Conservation (phyloP, 345 rosid species). For the Corchorus olitorius region DNA sequence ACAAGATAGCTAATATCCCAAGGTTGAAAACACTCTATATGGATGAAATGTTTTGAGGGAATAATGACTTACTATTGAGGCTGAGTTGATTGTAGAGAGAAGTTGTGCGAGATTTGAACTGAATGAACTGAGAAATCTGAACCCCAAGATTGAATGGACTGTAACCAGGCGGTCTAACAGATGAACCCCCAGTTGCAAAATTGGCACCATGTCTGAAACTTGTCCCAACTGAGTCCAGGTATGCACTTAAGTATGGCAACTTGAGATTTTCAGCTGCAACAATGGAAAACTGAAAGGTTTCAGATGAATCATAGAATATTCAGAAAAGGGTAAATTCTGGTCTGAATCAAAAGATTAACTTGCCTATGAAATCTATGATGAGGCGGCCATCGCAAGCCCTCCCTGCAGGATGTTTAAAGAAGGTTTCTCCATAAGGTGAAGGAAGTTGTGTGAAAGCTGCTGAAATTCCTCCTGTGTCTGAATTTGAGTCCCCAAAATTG, state of each 20-base stretch:
- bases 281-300: not conserved
- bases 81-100: slow-evolving; percentile 40
- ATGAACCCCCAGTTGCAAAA: slow-evolving; percentile 76
- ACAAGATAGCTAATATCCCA: not conserved
- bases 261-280: slow-evolving; percentile 62
- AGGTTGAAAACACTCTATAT: not conserved
- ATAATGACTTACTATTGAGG: slow-evolving; percentile 30
- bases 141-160: slow-evolving; percentile 63
- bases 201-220: slow-evolving; percentile 71
- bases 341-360: not conserved
- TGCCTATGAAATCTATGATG: slow-evolving; percentile 64
- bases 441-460: slow-evolving; percentile 51
- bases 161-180: slow-evolving; percentile 60
- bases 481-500: slow-evolving; percentile 85
- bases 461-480: slow-evolving; percentile 68
- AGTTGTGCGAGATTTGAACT: slow-evolving; percentile 52
- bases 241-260: slow-evolving; percentile 61
- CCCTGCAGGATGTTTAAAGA: slow-evolving; percentile 69
- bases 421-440: slow-evolving; percentile 71
- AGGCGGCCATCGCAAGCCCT: slow-evolving; percentile 73
- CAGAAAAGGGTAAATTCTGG: not conserved
- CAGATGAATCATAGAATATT: not conserved
- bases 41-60: not conserved
- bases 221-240: slow-evolving; percentile 65
- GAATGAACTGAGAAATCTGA: slow-evolving; percentile 62